Base-by-base conservation (phyloP, 768 basidiomycete genomes). In the Mycena epipterygia region DNA sequence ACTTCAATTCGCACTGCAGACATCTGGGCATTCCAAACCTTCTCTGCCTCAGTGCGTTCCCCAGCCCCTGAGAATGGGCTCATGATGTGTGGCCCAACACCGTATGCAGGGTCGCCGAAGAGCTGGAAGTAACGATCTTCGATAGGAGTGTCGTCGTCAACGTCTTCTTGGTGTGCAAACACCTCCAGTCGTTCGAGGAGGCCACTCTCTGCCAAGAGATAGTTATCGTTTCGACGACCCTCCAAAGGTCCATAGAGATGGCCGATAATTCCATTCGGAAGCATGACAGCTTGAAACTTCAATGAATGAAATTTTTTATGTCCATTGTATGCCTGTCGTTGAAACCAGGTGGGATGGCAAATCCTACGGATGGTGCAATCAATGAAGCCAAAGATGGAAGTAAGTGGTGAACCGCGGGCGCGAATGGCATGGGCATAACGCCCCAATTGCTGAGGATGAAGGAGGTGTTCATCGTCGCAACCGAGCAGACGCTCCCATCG, bases 101-200 rank as follows among this genome's bases (percentile, higher is more conserved):
- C 69, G 70, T 79, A 80, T 14, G 77, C 79, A 8, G 76, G 70
- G 65, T 80, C 79, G 5, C 77, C 77, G 59, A 75, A 78, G 14
- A 79, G 51, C n/a, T 77, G 73, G 49, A 78, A 73, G 27, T 35
- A 55, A 0, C 61, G n/a, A 19, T 73, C 13, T 11, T 69, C 46
- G 11, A 64, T 27, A 1, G 66, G 70, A 35, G 55, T 63, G 32
- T 67, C 44, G 8, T 49, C 29, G 29, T 64, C 39, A 19, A 57
- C 41, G 3, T 61, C 49, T 21, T 49, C 42, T 25, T 37, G 52
- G 19, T 27, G 49, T 35, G 68, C 61, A 35, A 61, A 61, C 30
- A 53, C 6, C 1, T 56, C 63, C 65, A 41, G 1, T 29, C 5
- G 3, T 59, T n/a, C 66, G 5, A 56, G 46, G 2, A 73, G 59